Conservation (phyloP, 2,329 filamentous ascomycete species). For the Fusarium torulosum region DNA sequence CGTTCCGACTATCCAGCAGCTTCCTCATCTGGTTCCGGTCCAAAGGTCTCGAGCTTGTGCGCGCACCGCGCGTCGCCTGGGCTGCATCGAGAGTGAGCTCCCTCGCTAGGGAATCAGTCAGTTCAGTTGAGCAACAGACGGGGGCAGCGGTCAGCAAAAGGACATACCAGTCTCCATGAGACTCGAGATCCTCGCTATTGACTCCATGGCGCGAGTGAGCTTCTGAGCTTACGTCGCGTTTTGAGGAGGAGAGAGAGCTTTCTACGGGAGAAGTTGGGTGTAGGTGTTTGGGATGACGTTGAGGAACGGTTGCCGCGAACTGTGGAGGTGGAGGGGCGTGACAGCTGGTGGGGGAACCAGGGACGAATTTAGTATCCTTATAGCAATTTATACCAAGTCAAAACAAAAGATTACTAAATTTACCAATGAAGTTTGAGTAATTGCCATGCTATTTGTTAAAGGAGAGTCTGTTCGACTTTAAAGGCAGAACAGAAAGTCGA, state of each 20-base stretch:
- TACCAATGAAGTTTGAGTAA: neutral
- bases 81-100: slow-evolving; percentile 98
- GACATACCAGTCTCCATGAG: slow-evolving; percentile 90
- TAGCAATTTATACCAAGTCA: neutral
- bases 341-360: slow-evolving; percentile 32
- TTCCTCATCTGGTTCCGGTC: slow-evolving; percentile 92
- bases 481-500: neutral
- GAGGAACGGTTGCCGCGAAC: slow-evolving; percentile 10
- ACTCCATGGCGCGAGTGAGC: slow-evolving; percentile 78
- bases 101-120: slow-evolving; percentile 72
- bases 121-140: slow-evolving; percentile 20
- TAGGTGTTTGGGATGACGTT: slow-evolving; percentile 48
- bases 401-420: neutral
- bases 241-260: slow-evolving; percentile 18
- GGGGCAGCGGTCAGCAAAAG: slow-evolving; percentile 15
- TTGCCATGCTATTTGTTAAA: neutral
- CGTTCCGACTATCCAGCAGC: slow-evolving; percentile 91
- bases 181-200: slow-evolving; percentile 91
- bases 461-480: neutral
- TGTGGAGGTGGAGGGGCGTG: slow-evolving; percentile 43
- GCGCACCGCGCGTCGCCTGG: slow-evolving; percentile 80
- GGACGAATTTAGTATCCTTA: neutral
- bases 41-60: slow-evolving; percentile 72
- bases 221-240: slow-evolving; percentile 29
- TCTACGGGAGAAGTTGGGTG: slow-evolving; percentile 19